Percentiles rank a stretch among this genome's conserved stretches.
phyloP scores from a whole-genome alignment of 2,329 filamentous ascomycete genomes.

The Hirsutella rhossiliensis region DNA sequence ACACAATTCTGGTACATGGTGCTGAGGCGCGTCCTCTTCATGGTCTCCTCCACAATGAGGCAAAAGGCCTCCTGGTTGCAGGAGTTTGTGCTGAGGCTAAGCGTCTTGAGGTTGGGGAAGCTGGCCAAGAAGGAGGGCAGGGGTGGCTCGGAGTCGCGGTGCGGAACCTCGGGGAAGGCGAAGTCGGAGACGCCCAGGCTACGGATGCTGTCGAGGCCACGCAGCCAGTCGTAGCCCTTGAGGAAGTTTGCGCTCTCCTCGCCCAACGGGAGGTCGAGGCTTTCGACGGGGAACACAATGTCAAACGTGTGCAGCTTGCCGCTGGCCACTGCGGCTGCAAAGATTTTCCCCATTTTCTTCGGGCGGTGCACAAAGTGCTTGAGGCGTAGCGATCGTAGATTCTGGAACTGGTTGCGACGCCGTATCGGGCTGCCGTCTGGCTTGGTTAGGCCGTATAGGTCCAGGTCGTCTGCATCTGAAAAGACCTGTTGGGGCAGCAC shows the following conservation, averaged over 20 bases:
- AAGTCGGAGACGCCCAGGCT: constrained; percentile 23
- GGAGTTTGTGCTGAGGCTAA: constrained; percentile 20
- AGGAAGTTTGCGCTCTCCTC: constrained; percentile 16
- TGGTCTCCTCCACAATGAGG: constrained; percentile 15
- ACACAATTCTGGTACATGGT: constrained; percentile 20
- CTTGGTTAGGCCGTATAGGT: not conserved
- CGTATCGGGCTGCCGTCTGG: not conserved
- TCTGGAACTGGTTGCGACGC: constrained; percentile 8
- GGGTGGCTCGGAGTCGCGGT: constrained; percentile 15
- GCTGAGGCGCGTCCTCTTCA: constrained; percentile 18
- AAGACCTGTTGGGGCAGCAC: not conserved
- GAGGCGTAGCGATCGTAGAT: constrained; percentile 17
- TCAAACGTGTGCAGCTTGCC: constrained; percentile 21
- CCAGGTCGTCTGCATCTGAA: not conserved
- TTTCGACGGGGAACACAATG: constrained; percentile 20
- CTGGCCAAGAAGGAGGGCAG: constrained; percentile 21
- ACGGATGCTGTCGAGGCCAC: constrained; percentile 19
- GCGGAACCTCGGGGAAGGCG: constrained; percentile 17
- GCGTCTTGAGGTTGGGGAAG: constrained; percentile 22
- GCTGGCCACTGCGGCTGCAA: constrained; percentile 13
- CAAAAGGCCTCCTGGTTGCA: constrained; percentile 18
- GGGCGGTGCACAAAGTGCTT: constrained; percentile 13
- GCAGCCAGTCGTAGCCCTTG: constrained; percentile 20
- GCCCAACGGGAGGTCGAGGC: constrained; percentile 11
- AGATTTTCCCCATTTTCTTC: constrained; percentile 9